Conservation (phyloP, 169 alveolate genomes). For the Theileria orientalis region DNA sequence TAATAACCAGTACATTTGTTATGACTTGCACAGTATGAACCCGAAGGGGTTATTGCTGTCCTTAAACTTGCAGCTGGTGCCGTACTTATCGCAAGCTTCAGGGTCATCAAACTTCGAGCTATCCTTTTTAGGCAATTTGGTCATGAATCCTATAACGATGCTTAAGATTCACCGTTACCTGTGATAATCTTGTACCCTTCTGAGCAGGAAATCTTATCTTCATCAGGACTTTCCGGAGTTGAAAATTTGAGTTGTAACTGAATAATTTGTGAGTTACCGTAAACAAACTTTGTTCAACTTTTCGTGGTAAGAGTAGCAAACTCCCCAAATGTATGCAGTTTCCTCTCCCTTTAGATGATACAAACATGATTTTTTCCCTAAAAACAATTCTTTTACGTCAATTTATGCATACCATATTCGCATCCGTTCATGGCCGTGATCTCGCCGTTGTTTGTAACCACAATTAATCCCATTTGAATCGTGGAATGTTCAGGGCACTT, state of each 20-base stretch:
- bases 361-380: slow-evolving; percentile 29
- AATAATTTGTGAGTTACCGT: neutral
- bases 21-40: slow-evolving; percentile 5
- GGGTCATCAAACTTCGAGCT: neutral
- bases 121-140: slow-evolving; percentile 1
- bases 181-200: slow-evolving; percentile 12
- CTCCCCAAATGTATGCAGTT: slow-evolving; percentile 31
- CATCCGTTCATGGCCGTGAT: slow-evolving; percentile 1
- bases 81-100: slow-evolving; percentile 12
- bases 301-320: slow-evolving; percentile 11
- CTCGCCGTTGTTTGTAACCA: slow-evolving; percentile 7
- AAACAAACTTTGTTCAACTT: neutral
- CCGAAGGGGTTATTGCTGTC: neutral
- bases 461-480: slow-evolving; percentile 41
- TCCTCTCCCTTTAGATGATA: neutral
- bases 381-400: no score
- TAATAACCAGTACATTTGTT: no score
- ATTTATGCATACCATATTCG: slow-evolving; percentile 21
- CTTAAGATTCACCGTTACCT: neutral
- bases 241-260: slow-evolving; percentile 13
- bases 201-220: neutral
- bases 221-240: neutral
- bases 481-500: slow-evolving; percentile 37
- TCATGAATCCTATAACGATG: neutral
- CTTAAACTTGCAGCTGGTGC: neutral